Evolutionary conservation across 2,329 filamentous ascomycete species (phyloP).

Genomic region (Colletotrichum sp.): DNA sequence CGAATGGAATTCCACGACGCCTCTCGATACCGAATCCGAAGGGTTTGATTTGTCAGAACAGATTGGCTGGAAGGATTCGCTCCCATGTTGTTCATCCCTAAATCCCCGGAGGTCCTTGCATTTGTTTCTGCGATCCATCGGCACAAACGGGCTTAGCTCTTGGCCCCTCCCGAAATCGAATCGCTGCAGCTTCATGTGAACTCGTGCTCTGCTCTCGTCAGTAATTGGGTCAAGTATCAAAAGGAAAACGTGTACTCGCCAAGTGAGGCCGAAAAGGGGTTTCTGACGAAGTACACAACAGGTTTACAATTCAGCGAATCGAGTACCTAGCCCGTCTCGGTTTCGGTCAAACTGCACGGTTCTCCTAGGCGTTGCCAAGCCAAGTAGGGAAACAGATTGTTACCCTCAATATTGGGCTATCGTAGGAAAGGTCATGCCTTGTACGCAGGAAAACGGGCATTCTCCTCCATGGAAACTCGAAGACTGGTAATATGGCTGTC

Average conservation of each 20-base stretch:
- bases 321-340: neutral
- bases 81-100: neutral
- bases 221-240: neutral
- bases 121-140: neutral
- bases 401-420: neutral
- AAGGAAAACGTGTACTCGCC: neutral
- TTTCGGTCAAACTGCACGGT: neutral
- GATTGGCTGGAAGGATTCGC: neutral
- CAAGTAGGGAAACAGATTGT: neutral
- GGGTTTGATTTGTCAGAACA: neutral
- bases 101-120: neutral
- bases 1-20: neutral
- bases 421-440: neutral
- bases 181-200: neutral
- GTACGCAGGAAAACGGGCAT: neutral
- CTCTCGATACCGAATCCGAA: neutral
- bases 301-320: neutral
- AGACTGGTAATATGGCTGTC: neutral
- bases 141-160: neutral
- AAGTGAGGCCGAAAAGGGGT: neutral
- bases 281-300: neutral
- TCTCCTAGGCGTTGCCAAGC: neutral
- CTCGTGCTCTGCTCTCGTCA: neutral
- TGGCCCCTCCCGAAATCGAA: neutral
- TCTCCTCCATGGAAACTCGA: neutral